Conservation (phyloP, 495 filamentous ascomycete genomes). For the Elasticomyces elasticus region DNA sequence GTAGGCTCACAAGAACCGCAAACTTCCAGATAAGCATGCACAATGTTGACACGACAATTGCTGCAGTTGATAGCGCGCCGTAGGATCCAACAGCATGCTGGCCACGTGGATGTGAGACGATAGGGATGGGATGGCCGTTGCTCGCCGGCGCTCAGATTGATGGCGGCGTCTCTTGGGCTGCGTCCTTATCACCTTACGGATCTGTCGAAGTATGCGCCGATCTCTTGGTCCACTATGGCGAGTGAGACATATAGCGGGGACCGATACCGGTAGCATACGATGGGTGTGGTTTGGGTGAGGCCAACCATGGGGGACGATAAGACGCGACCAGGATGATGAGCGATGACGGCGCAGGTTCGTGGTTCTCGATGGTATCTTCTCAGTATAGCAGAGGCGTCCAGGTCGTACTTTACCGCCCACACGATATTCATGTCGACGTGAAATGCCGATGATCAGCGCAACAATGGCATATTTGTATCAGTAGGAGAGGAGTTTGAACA, state of each 20-base stretch:
- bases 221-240: not conserved
- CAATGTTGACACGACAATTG: not conserved
- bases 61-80: not conserved
- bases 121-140: not conserved
- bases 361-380: not conserved
- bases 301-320: not conserved
- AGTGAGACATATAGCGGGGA: not conserved
- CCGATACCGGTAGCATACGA: too few species aligned
- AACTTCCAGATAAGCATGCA: not conserved
- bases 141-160: not conserved
- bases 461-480: too few species aligned
- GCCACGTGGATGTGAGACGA: not conserved
- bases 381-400: not conserved
- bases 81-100: not conserved
- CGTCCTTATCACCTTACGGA: not conserved
- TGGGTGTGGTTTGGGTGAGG: not conserved
- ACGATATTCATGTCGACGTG: too few species aligned
- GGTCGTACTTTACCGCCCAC: too few species aligned
- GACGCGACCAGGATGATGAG: not conserved
- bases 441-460: too few species aligned
- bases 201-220: not conserved
- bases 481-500: too few species aligned
- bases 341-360: not conserved
- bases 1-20: not conserved
- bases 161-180: not conserved